Evolutionary conservation across 2,329 filamentous ascomycete genomes (phyloP).

Genomic region (Stagonosporopsis chrysanthemi): DNA sequence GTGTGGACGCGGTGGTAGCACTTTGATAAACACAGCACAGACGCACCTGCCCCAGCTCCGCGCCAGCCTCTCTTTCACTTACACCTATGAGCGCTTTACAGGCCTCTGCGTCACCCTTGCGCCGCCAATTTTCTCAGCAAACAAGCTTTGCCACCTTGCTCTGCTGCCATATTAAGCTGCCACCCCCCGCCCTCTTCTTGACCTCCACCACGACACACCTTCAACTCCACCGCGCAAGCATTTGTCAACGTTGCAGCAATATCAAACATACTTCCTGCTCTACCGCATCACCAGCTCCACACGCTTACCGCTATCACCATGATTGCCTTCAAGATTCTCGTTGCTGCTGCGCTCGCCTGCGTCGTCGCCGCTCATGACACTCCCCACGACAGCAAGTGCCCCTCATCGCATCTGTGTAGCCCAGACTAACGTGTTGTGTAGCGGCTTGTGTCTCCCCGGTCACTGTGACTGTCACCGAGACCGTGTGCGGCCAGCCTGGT

Average conservation of each 20-base stretch:
- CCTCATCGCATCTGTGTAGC: conserved; percentile 4
- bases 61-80: conserved; percentile 23
- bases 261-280: conserved; percentile 27
- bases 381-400: conserved; percentile 22
- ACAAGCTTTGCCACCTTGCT: conserved; percentile 18
- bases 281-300: conserved; percentile 26
- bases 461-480: conserved; percentile 39
- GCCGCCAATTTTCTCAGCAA: conserved; percentile 15
- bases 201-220: conserved; percentile 23
- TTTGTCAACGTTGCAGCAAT: conserved; percentile 34
- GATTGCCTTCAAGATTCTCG: conserved; percentile 38
- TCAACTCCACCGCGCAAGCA: conserved; percentile 21
- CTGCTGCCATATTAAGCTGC: conserved; percentile 25
- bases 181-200: conserved; percentile 12
- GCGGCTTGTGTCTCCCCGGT: conserved; percentile 28
- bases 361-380: conserved; percentile 27
- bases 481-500: conserved; percentile 28
- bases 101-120: conserved; percentile 13
- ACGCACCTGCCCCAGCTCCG: conserved; percentile 7
- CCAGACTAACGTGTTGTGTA: conserved; percentile 19
- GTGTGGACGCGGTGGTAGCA: conserved; percentile 25
- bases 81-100: conserved; percentile 17
- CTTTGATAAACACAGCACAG: conserved; percentile 18
- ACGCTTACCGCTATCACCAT: conserved; percentile 31
- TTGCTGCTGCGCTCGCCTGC: conserved; percentile 28